phyloP scores from a whole-genome alignment of 164 flowering plant genomes.

The Dillenia turbinata region DNA sequence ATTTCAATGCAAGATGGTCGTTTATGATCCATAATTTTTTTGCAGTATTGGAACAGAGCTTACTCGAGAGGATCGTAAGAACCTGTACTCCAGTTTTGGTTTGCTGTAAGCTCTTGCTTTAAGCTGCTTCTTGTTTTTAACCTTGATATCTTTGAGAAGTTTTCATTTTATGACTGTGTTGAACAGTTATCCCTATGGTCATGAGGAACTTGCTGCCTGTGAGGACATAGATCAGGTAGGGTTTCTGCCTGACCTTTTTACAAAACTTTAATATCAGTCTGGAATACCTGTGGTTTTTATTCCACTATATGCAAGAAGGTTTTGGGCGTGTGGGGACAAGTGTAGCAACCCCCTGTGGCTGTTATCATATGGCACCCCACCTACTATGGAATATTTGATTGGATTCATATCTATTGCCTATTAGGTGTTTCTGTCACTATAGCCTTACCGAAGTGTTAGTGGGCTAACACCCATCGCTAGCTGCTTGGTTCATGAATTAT shows the following conservation, averaged over 20 bases:
- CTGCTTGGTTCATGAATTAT: too few relatives aligned
- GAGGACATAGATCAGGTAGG: conserved; percentile 97
- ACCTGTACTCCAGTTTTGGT: conserved; percentile 92
- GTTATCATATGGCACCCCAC: too few relatives aligned
- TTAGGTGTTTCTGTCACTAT: too few relatives aligned
- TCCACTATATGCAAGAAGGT: too few relatives aligned
- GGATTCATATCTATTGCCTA: too few relatives aligned
- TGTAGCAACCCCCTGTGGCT: too few relatives aligned
- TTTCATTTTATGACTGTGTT: conserved; percentile 9
- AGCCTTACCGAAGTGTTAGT: too few relatives aligned
- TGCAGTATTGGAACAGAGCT: conserved; percentile 96
- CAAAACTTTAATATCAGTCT: neutral
- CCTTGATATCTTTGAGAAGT: neutral
- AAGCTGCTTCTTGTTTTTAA: neutral
- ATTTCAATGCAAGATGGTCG: too few relatives aligned
- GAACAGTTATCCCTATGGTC: conserved; percentile 89
- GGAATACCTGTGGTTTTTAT: neutral
- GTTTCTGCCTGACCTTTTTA: neutral
- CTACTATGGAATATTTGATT: too few relatives aligned
- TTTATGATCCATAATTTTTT: conserved; percentile 7
- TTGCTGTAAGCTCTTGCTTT: conserved; percentile 59
- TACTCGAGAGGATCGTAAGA: conserved; percentile 93
- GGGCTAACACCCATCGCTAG: too few relatives aligned
- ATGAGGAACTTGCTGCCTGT: conserved; percentile 96
- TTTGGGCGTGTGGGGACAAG: too few relatives aligned